Base-by-base conservation (phyloP, 345 rosid genomes). In the Balakata baccata region DNA sequence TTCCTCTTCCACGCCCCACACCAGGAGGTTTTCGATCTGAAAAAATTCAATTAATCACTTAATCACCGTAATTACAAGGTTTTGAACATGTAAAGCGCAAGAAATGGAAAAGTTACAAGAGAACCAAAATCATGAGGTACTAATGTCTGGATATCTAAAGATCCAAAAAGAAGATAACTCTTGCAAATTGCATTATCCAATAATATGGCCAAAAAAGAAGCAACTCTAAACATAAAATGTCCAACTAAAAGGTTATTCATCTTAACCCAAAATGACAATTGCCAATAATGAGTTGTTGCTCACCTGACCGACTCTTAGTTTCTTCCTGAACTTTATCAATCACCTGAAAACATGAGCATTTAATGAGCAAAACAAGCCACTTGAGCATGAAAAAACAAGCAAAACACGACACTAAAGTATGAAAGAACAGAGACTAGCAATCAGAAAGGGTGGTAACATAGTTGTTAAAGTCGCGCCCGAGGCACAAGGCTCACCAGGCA, bases 251-350 rank as follows among this genome's bases (percentile, higher is more conserved):
- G 13, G 17, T 1, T n/a, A 25, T n/a, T 34, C 3, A 29, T 53
- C 11, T 3, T 11, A 69, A 41, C 10, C 14, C 22, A 52, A 64
- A 9, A 58, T 4, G 62, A 22, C 25, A 58, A 16, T 22, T 58
- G 62, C 0, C 62, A 58, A 58, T 58, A 6, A 23, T 34, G 11
- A 58, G 6, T 58, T 58, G 7, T 22, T 29, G 20, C 61, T 70
- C 77, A 89, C 96, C 96, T 77, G 89, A 7, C 64, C 96, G 93
- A 56, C 80, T 87, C 82, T 86, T 90, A 73, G 89, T 78, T 79
- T 90, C 96, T 85, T 90, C 96, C 75, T 90, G 96, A 74, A 90
- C 96, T 77, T 90, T 90, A 72, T 90, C 93, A 60, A 90, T 90
- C 69, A 90, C 96, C 96, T 89, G 83, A 67, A 81, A 75, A 49